Evolutionary conservation across 352 stramenopile genomes (phyloP), one percentile per base, ranked within the genome.

Genomic region (Ochromonadaceae sp.): DNA sequence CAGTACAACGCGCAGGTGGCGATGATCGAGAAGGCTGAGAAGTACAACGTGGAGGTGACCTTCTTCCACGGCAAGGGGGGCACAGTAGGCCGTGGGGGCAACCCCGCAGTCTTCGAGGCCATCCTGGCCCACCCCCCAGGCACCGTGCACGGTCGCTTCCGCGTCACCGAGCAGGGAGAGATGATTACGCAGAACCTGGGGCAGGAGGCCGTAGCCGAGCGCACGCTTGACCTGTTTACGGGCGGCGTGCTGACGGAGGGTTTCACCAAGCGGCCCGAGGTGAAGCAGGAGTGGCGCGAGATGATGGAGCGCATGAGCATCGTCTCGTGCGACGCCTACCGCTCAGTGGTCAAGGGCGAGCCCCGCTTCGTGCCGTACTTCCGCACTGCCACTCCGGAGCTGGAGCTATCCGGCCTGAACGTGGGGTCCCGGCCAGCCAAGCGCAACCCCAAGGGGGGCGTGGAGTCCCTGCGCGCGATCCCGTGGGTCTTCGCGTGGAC

Each of bases 11-110:
- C 74, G 28, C 83, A 91, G 67, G 81, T 88, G 70, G 59, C 71
- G 28, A 83, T 90, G 71, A 73, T 80, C 17, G 58, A 77, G 30
- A 61, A 88, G 0, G 80, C 78, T 4, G 52, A 76, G 34, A 73
- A 82, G 38, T 71, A 78, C 56, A 70, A 70, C 31, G 73, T 91
- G 43, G 73, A 88, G 57, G 65, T 88, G 0, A 88, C 78, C 0
- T 88, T 90, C 67, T 91, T 89, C 73, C 81, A 89, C 66, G 83
- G 83, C 48, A 88, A 88, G 70, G 83, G 83, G 41, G 83, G 83
- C 40, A 89, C 81, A 32, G 81, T 89, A 14, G 81, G 80, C 31
- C 70, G 83, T 46, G 83, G 83, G 55, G 83, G 81, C 26, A 87
- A 87, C 62, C 83, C 83, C 30, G 78, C 78, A 12, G 65, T 85